Base-by-base conservation (phyloP, 169 alveolate species). In the Eimeria acervulina region DNA sequence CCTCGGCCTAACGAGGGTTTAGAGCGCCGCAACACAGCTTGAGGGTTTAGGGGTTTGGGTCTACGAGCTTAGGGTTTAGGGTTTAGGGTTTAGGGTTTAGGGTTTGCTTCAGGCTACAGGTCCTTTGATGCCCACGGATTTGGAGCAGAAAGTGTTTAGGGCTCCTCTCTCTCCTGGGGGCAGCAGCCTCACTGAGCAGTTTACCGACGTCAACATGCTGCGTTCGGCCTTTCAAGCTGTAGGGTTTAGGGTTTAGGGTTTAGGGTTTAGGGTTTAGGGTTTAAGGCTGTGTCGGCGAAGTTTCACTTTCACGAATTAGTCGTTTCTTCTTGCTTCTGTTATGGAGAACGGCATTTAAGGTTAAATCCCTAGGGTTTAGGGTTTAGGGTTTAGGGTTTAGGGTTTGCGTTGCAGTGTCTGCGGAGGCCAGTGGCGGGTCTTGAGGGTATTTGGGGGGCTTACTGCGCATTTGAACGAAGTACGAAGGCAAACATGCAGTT, bases 381-480 rank as follows among this genome's bases (percentile, higher is more conserved):
- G 74, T 63, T 63, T 63, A 63, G 74, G 74, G 74, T 63, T 63
- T 63, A 63, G 74, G 74, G 74, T 63, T 63, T 47, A 47, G 55
- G 55, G 55, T 47, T 47, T 47, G 55, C 55, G 55, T 47, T 47
- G 55, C 55, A 47, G 55, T 83, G 91, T 51, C 81, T 92, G 52
- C 61, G 70, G 8, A 66, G 90, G 44, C 90, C 95, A 6, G 42
- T 80, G 28, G 95, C 70, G 51, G 91, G 91, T 13, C 40, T 91
- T 66, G 91, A 80, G 66, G 90, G 80, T 38, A 80, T 80, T 21
- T 91, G 95, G 95, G 91, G 90, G 0, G 95, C 90, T 19, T 91
- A 91, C 80, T 91, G 95, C 95, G 84, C 80, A 31, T 91, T 91
- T 33, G 95, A 91, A 74, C 21, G 80, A 13, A 19, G 76, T 7